These are phyloP conservation scores for Lentithecium fluviatile DNA, from an alignment of 495 filamentous ascomycete genomes.

Conservation along the genomic window DNA sequence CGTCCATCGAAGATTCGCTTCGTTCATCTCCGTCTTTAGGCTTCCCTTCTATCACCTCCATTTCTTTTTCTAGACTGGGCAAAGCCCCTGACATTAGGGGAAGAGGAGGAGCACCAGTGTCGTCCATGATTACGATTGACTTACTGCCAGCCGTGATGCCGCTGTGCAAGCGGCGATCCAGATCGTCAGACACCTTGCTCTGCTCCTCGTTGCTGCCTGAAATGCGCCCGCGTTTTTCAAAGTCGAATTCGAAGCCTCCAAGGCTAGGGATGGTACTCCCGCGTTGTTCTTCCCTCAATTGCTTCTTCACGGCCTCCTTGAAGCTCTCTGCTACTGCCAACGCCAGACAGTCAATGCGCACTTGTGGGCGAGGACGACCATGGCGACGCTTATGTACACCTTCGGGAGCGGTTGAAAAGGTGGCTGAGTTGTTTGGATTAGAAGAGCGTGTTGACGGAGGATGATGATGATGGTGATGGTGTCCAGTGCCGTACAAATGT, in stretches of 20 bases:
- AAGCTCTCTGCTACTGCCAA: conserved; percentile 74
- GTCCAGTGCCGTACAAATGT: conserved; percentile 18
- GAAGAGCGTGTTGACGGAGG: conserved; percentile 19
- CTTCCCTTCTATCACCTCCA: not conserved
- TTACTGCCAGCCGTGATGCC: conserved; percentile 74
- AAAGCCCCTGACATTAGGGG: conserved; percentile 37
- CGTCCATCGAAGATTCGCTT: conserved; percentile 15
- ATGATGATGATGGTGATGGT: conserved; percentile 9
- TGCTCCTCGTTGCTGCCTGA: conserved; percentile 3
- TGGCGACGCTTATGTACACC: conserved; percentile 32
- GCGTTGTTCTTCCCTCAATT: conserved; percentile 36
- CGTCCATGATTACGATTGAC: conserved; percentile 86
- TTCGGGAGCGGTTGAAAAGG: conserved; percentile 13
- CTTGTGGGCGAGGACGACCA: conserved; percentile 25
- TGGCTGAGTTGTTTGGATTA: conserved; percentile 27
- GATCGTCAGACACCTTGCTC: not conserved
- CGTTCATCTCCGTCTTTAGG: not conserved
- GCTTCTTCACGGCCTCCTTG: conserved; percentile 62
- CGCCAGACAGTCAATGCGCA: conserved; percentile 72
- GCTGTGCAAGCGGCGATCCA: conserved; percentile 48
- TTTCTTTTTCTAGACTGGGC: conserved; percentile 9
- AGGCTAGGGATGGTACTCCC: conserved; percentile 10
- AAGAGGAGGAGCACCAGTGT: conserved; percentile 49
- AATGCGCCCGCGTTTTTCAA: conserved; percentile 7
- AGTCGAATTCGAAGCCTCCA: conserved; percentile 28